These are phyloP conservation scores for Penicillium odoratum DNA, from an alignment of 495 filamentous ascomycete genomes.

Conservation along the genomic window DNA sequence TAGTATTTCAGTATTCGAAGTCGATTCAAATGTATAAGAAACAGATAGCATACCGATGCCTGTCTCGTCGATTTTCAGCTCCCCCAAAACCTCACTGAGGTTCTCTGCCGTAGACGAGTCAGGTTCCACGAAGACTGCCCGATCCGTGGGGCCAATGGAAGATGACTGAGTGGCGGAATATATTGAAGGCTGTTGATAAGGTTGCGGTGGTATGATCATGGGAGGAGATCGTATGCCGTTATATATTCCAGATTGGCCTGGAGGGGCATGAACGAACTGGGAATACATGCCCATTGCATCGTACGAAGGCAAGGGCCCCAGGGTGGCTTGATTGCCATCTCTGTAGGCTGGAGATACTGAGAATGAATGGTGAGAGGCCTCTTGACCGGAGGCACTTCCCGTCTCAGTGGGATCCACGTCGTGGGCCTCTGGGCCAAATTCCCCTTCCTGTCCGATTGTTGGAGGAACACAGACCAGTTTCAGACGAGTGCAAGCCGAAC, in stretches of 20 bases:
- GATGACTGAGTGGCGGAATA: conserved; percentile 58
- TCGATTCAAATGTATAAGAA: conserved; percentile 5
- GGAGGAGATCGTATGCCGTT: conserved; percentile 67
- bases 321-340: conserved; percentile 25
- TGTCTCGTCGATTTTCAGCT: conserved; percentile 81
- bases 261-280: conserved; percentile 35
- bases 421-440: conserved; percentile 50
- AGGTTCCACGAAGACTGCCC: conserved; percentile 41
- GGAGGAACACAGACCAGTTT: conserved; percentile 94
- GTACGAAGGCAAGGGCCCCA: conserved; percentile 33
- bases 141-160: conserved; percentile 44
- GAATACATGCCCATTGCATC: conserved; percentile 40
- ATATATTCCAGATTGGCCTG: conserved; percentile 74
- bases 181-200: conserved; percentile 48
- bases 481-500: conserved; percentile 86
- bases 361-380: conserved; percentile 35
- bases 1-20: conserved; percentile 7
- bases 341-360: conserved; percentile 30
- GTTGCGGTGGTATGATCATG: conserved; percentile 34
- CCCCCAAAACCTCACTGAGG: conserved; percentile 78
- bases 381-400: conserved; percentile 23
- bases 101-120: conserved; percentile 70
- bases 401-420: conserved; percentile 29
- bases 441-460: conserved; percentile 81
- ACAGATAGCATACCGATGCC: conserved; percentile 71